Conservation (phyloP, 352 stramenopile species). For the Albugo laibachii region DNA sequence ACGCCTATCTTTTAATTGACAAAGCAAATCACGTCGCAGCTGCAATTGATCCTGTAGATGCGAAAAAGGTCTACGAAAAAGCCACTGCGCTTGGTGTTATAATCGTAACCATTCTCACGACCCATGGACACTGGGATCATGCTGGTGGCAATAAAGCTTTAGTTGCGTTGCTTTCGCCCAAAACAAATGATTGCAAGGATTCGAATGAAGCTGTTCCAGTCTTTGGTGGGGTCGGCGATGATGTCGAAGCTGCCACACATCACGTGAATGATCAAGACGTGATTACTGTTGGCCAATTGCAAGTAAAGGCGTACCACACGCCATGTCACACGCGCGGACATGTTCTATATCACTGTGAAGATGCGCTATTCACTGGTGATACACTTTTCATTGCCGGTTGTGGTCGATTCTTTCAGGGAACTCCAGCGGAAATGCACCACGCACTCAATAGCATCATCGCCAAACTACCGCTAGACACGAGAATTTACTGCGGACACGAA, state of each 20-base stretch:
- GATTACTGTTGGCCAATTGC: slow-evolving; percentile 37
- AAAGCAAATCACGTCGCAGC: slow-evolving; percentile 31
- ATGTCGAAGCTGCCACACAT: slow-evolving; percentile 28
- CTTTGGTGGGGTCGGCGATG: slow-evolving; percentile 46
- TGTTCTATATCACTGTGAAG: slow-evolving; percentile 48
- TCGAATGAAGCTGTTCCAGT: slow-evolving; percentile 29
- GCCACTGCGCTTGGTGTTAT: slow-evolving; percentile 33
- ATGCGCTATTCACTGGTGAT: slow-evolving; percentile 80
- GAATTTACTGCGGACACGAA: slow-evolving; percentile 84
- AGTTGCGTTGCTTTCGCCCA: slow-evolving; percentile 17
- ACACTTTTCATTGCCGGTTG: slow-evolving; percentile 84
- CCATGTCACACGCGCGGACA: slow-evolving; percentile 86
- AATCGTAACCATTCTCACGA: slow-evolving; percentile 80
- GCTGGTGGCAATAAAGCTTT: slow-evolving; percentile 74
- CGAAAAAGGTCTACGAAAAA: slow-evolving; percentile 45
- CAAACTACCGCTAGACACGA: slow-evolving; percentile 35
- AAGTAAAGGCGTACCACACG: slow-evolving; percentile 51
- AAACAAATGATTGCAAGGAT: slow-evolving; percentile 1
- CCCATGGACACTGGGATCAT: slow-evolving; percentile 84
- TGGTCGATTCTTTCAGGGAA: slow-evolving; percentile 69
- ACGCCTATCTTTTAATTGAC: slow-evolving; percentile 79
- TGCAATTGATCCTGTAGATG: slow-evolving; percentile 77
- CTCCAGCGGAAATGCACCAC: slow-evolving; percentile 69
- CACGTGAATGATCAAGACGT: slow-evolving; percentile 42
- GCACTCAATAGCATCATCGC: slow-evolving; percentile 65